phyloP scores from a whole-genome alignment of 352 stramenopile species.

The Pythium brassicae region DNA sequence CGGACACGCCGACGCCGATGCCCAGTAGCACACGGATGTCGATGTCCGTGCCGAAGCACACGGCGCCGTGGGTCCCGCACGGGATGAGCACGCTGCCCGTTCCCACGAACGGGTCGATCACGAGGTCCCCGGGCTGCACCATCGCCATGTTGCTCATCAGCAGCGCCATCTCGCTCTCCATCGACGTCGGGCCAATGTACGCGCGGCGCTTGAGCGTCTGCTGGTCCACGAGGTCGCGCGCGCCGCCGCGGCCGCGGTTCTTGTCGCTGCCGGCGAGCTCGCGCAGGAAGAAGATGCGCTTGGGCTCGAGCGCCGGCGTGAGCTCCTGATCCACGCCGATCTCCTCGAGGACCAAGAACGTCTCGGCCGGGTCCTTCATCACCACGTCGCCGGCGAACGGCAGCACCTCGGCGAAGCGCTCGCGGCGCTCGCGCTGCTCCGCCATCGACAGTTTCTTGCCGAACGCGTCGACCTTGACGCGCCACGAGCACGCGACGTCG shows the following conservation, averaged over 20 bases:
- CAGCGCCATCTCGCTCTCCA: slow-evolving; percentile 96
- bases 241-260: slow-evolving; percentile 64
- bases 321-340: slow-evolving; percentile 53
- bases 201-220: slow-evolving; percentile 92
- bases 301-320: slow-evolving; percentile 24
- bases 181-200: slow-evolving; percentile 97
- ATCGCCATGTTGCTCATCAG: slow-evolving; percentile 93
- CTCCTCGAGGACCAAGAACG: slow-evolving; percentile 76
- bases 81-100: slow-evolving; percentile 97
- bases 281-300: slow-evolving; percentile 71
- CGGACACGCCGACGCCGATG: slow-evolving; percentile 66
- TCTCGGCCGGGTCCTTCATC: slow-evolving; percentile 63
- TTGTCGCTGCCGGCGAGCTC: slow-evolving; percentile 67
- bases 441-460: slow-evolving; percentile 77
- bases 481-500: slow-evolving; percentile 52
- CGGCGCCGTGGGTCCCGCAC: slow-evolving; percentile 88
- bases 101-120: slow-evolving; percentile 97
- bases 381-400: slow-evolving; percentile 66
- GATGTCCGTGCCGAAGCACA: slow-evolving; percentile 96
- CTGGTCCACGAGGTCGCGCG: slow-evolving; percentile 78
- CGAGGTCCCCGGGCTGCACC: slow-evolving; percentile 62
- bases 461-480: slow-evolving; percentile 75
- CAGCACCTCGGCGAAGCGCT: slow-evolving; percentile 47
- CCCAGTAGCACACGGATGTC: slow-evolving; percentile 94
- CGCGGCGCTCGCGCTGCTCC: slow-evolving; percentile 45